phyloP scores from a whole-genome alignment of 2,329 filamentous ascomycete species.

The Ceratocystis huliohia region DNA sequence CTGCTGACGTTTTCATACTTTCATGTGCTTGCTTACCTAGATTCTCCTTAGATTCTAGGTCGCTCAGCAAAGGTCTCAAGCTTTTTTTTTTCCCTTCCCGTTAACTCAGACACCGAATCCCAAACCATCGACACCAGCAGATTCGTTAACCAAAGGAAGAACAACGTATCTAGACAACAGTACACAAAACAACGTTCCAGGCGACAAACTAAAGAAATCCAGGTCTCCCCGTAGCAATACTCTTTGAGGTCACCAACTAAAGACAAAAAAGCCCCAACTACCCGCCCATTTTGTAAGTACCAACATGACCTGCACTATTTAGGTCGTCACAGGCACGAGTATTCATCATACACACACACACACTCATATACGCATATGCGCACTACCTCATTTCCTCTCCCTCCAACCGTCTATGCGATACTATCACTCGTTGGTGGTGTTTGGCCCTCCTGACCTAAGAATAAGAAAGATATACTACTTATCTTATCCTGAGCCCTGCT shows the following conservation, averaged over 20 bases:
- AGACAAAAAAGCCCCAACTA: not conserved
- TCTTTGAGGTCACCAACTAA: not conserved
- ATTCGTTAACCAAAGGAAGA: not conserved
- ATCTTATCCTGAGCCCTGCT: not conserved
- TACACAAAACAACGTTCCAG: not conserved
- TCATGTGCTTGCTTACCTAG: not conserved
- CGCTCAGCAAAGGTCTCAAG: not conserved
- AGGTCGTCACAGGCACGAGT: not conserved
- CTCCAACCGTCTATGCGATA: not conserved
- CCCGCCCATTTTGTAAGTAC: not conserved
- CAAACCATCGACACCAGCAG: not conserved
- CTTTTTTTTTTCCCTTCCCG: slow-evolving; percentile 9
- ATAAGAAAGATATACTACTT: not conserved
- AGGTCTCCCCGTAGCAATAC: not conserved
- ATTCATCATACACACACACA: not conserved
- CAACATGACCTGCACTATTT: not conserved
- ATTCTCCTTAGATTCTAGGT: not conserved
- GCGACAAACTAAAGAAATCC: not conserved
- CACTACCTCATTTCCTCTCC: not conserved
- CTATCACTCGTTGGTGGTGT: not conserved
- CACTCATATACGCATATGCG: not conserved
- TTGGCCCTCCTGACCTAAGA: not conserved
- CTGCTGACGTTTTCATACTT: not conserved
- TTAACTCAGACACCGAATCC: slow-evolving; percentile 5
- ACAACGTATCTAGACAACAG: not conserved